Base-by-base conservation (phyloP, 1,284 basidiomycete species). In the Ceratobasidium sp. region DNA sequence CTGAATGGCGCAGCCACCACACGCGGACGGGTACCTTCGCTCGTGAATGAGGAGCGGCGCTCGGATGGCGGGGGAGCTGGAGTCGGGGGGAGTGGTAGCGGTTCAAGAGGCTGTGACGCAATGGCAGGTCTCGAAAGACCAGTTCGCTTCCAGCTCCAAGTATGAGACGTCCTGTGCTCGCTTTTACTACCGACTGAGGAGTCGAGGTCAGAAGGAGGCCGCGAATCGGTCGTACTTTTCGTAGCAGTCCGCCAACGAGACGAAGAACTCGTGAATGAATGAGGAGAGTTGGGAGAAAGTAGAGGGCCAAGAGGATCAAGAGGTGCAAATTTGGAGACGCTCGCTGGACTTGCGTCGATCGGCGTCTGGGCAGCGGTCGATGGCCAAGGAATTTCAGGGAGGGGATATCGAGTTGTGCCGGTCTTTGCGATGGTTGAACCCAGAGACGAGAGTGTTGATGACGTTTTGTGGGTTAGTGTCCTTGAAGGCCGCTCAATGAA, bases 71-170 rank as follows among this genome's bases (percentile, higher is more conserved):
- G 66, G 14, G 64, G 64, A 6, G 66, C 66, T 12, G 66, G 66
- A 44, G 66, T 70, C 11, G 54, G 28, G 42, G 66, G 66, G 54
- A 70, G 54, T 14, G 66, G 66, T 2, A 70, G 42, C 23, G 66
- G 66, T 28, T 59, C 38, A 28, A 70, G 66, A 38, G 66, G 66
- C 54, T 46, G 36, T 14, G 66, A 59, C 14, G 40, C 66, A 59
- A 59, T 33, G 25, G 33, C 25, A 21, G 54, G 66, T 40, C 66
- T 54, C 42, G 66, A 70, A 3, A 70, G 44, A 53, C 66, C 66
- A 49, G 66, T 70, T 25, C 66, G 14, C 54, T 70, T 70, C 66
- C 66, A 70, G 54, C 66, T 70, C 66, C 66, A 70, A 59, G 54
- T 59, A 36, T 28, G 66, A 59, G 66, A 59, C 9, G 53, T 70